Percentiles rank a stretch among this genome's conserved stretches.
Evolutionary conservation across 306 rosid species (phyloP).

Genomic region (Lagenaria siceraria): DNA sequence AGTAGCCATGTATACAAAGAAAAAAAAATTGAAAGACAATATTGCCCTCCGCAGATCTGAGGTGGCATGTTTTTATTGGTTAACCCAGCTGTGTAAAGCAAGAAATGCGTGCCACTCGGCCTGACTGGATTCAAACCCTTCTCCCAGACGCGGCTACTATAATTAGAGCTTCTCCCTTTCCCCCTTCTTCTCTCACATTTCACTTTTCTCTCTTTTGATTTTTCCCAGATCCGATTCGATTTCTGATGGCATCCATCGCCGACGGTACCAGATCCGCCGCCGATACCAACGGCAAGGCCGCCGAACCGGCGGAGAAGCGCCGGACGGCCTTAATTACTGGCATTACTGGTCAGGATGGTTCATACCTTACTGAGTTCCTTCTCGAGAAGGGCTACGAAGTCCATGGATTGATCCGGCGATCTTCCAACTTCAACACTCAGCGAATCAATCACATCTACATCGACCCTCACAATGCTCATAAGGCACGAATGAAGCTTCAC

Average conservation of each 20-base stretch:
- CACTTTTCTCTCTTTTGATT: background rate
- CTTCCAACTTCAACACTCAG: slow-evolving; percentile 94
- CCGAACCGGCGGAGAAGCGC: slow-evolving; percentile 7
- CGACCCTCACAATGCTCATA: slow-evolving; percentile 94
- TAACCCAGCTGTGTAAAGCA: background rate
- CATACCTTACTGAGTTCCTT: slow-evolving; percentile 87
- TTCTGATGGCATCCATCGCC: slow-evolving; percentile 45
- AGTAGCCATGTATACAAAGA: background rate
- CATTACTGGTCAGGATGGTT: slow-evolving; percentile 94
- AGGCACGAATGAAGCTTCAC: slow-evolving; percentile 98
- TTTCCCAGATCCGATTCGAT: background rate
- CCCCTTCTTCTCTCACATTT: background rate
- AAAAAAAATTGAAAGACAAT: background rate
- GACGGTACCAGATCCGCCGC: slow-evolving; percentile 34
- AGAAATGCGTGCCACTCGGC: background rate
- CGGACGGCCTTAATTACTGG: slow-evolving; percentile 85
- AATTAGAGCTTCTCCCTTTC: background rate
- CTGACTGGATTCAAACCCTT: background rate
- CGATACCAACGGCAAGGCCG: slow-evolving; percentile 24
- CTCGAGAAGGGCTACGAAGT: slow-evolving; percentile 79
- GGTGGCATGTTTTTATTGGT: background rate
- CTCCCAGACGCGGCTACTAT: background rate
- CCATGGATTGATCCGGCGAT: slow-evolving; percentile 88
- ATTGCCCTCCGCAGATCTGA: background rate
- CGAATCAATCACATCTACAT: slow-evolving; percentile 97